These are phyloP conservation scores for Escallonia herrerae DNA, from an alignment of 129 eudicot genomes.

Conservation along the genomic window DNA sequence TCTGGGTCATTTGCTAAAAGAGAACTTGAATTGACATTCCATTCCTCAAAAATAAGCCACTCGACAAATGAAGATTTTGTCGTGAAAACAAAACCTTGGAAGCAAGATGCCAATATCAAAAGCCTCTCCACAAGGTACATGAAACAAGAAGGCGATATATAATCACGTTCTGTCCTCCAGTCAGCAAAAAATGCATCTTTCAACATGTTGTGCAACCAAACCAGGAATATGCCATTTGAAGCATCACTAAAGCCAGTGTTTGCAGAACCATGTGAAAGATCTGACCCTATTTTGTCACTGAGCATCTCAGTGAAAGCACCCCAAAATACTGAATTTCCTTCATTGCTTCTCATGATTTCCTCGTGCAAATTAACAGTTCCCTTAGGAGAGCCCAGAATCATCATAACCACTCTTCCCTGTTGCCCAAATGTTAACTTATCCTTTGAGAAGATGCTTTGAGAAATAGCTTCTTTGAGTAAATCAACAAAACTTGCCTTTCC, in stretches of 20 bases:
- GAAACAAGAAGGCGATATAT: conserved; percentile 54
- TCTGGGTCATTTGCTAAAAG: not conserved
- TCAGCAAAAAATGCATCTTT: conserved; percentile 30
- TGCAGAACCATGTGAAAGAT: not conserved
- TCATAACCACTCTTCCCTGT: conserved; percentile 48
- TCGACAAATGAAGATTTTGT: conserved; percentile 54
- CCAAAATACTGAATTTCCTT: conserved; percentile 20
- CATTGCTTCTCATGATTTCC: conserved; percentile 13
- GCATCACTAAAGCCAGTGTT: conserved; percentile 1
- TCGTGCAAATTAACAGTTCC: conserved; percentile 6
- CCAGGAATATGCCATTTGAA: not conserved
- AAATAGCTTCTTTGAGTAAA: conserved; percentile 41
- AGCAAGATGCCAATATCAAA: conserved; percentile 29
- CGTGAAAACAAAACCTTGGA: conserved; percentile 22
- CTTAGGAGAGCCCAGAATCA: conserved; percentile 38
- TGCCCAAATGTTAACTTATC: conserved; percentile 25
- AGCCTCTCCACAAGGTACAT: conserved; percentile 52
- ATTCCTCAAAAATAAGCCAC: conserved; percentile 23
- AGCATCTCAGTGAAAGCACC: conserved; percentile 23
- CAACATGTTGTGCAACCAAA: conserved; percentile 26
- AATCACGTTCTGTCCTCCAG: conserved; percentile 26
- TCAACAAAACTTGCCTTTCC: conserved; percentile 26
- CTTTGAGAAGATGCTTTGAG: conserved; percentile 14
- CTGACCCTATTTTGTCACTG: not conserved
- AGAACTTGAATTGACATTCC: conserved; percentile 3